These are phyloP conservation scores for Oidium heveae DNA, from an alignment of 2,329 filamentous ascomycete genomes.

Conservation along the genomic window DNA sequence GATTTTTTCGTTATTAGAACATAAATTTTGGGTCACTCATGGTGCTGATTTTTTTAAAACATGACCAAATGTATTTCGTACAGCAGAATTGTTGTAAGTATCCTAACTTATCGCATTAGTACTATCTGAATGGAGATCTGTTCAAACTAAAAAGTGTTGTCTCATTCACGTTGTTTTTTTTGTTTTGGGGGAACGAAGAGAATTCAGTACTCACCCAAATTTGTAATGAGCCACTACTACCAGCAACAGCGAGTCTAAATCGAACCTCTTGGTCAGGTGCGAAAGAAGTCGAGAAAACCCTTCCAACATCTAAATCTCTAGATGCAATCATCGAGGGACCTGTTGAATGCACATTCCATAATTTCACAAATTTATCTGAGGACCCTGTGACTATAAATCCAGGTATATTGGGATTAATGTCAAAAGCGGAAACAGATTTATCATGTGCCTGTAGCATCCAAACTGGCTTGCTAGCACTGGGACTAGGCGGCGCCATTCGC, in stretches of 20 bases:
- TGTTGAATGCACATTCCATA: slow-evolving; percentile 69
- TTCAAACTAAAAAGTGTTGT: background rate
- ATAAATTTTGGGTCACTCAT: too few relatives aligned
- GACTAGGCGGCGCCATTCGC: slow-evolving; percentile 47
- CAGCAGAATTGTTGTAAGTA: slow-evolving; percentile 57
- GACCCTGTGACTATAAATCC: slow-evolving; percentile 87
- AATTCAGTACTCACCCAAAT: slow-evolving; percentile 46
- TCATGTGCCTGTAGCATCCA: slow-evolving; percentile 96
- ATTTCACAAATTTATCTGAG: slow-evolving; percentile 82
- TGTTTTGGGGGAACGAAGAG: background rate
- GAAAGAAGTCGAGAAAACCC: slow-evolving; percentile 78
- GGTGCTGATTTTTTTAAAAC: too few relatives aligned
- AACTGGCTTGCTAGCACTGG: slow-evolving; percentile 53
- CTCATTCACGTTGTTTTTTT: background rate
- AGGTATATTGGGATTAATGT: slow-evolving; percentile 71
- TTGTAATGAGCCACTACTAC: slow-evolving; percentile 77
- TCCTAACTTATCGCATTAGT: slow-evolving; percentile 8
- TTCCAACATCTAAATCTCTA: slow-evolving; percentile 78
- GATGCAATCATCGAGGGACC: slow-evolving; percentile 80
- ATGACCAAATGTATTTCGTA: slow-evolving; percentile 55
- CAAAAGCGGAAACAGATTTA: slow-evolving; percentile 72
- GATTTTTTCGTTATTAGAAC: too few relatives aligned
- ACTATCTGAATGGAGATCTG: background rate
- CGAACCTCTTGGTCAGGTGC: slow-evolving; percentile 75
- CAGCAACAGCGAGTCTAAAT: slow-evolving; percentile 78